Conservation (phyloP, 2,329 filamentous ascomycete genomes). For the Pseudopyricularia javanii region DNA sequence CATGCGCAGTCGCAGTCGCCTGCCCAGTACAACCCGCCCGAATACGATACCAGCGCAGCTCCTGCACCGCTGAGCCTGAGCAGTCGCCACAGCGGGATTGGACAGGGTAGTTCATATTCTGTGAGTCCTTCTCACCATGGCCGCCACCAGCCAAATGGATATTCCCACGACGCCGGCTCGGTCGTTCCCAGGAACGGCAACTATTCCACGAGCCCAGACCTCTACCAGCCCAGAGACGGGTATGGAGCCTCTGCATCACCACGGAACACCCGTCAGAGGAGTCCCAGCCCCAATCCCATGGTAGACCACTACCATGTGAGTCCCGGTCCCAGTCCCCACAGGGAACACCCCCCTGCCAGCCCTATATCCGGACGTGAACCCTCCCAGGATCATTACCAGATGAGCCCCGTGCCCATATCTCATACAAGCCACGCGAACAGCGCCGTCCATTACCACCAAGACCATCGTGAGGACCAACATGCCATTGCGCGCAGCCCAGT, state of each 20-base stretch:
- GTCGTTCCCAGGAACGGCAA: slow-evolving; percentile 6
- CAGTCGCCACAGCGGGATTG: slow-evolving; percentile 19
- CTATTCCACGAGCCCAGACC: neutral
- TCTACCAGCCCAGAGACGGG: neutral
- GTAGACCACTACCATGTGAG: neutral
- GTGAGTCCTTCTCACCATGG: slow-evolving; percentile 8
- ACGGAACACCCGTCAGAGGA: slow-evolving; percentile 1
- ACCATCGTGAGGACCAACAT: slow-evolving; percentile 22
- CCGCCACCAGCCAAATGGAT: slow-evolving; percentile 16
- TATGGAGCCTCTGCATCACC: neutral
- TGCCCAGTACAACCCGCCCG: slow-evolving; percentile 14
- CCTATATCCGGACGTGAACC: neutral
- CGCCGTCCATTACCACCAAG: slow-evolving; percentile 11
- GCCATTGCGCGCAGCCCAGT: slow-evolving; percentile 14
- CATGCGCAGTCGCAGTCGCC: slow-evolving; percentile 9
- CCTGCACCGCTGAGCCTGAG: slow-evolving; percentile 33
- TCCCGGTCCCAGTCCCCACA: neutral
- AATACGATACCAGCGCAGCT: slow-evolving; percentile 25
- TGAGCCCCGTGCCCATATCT: slow-evolving; percentile 1
- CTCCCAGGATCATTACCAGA: neutral
- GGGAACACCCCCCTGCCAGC: neutral
- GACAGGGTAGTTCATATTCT: slow-evolving; percentile 9
- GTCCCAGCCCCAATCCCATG: slow-evolving; percentile 1
- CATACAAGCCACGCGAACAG: slow-evolving; percentile 1
- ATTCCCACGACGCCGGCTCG: slow-evolving; percentile 9